phyloP scores from a whole-genome alignment of 2,329 filamentous ascomycete genomes.

The Dactylellina haptotyla region DNA sequence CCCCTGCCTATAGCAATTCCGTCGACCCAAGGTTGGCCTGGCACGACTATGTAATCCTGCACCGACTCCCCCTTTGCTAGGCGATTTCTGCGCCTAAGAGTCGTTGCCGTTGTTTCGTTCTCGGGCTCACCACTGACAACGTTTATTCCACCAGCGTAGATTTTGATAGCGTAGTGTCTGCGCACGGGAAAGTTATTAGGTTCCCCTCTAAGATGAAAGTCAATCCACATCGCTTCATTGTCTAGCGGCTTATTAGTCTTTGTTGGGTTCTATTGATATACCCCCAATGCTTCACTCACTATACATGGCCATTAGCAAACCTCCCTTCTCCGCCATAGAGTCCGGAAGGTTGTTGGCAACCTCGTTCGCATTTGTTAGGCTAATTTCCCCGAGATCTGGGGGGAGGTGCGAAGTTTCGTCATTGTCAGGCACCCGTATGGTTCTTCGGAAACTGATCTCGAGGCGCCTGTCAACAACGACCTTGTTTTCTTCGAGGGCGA shows the following conservation, averaged over 20 bases:
- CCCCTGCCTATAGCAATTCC: not conserved
- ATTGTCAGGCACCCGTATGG: conserved; percentile 7
- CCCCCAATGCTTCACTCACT: too few relatives aligned
- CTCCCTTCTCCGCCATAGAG: conserved; percentile 3
- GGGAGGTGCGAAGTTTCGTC: conserved; percentile 5
- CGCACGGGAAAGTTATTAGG: not conserved
- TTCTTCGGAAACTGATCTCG: conserved; percentile 8
- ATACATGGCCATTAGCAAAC: conserved; percentile 6
- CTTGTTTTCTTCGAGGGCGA: not conserved
- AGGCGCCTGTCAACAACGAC: conserved; percentile 3
- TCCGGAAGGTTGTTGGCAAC: conserved; percentile 3
- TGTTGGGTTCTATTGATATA: not conserved
- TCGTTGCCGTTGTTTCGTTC: conserved; percentile 9
- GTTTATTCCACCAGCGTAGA: conserved; percentile 13
- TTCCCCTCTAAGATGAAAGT: not conserved
- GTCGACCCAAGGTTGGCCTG: conserved; percentile 15
- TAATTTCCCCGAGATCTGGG: not conserved
- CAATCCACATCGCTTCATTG: conserved; percentile 13
- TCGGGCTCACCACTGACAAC: conserved; percentile 9
- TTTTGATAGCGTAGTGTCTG: not conserved
- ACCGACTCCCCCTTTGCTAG: conserved; percentile 1
- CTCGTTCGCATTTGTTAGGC: conserved; percentile 2
- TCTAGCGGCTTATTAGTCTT: too few relatives aligned
- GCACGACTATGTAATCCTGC: conserved; percentile 19
- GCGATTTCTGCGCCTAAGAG: conserved; percentile 1